Base-by-base conservation (phyloP, 768 basidiomycete species). In the Suillus subalutaceus region DNA sequence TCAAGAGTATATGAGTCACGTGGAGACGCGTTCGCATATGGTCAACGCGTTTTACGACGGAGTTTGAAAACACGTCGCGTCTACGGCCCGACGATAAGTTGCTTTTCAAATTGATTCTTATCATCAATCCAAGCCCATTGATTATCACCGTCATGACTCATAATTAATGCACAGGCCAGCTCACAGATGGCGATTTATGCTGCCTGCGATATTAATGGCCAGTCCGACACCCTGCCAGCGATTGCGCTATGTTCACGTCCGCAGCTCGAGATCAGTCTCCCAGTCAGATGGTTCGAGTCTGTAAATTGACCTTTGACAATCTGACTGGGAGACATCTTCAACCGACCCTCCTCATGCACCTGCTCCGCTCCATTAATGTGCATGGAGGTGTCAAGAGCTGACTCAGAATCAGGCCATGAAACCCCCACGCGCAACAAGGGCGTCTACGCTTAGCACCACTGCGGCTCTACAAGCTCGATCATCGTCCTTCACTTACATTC, bases 11-110 rank as follows among this genome's bases (percentile, higher is more conserved):
- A 77, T 77, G 72, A 66, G 69, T 77, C 76, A 77, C 75, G 76
- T 78, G 77, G 44, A 1, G 30, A 26, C 64, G 30, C 65, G 66
- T 66, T 55, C 26, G 35, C 48, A 60, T 57, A 48, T 15, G 65
- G 69, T 77, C 67, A 77, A 78, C 76, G 77, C 75, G 75, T 73
- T 78, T 77, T 78, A 60, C 65, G 20, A 72, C 75, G 75, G 75
- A 77, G 75, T 73, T 67, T 67, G 15, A 76, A 76, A 18, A 48
- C 43, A 16, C 40, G 43, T 55, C 32, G 30, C 23, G 44, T 53
- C 16, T 30, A 18, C 30, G 30, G 52, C 52, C 52, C 52, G 52
- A 18, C 4, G 16, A 7, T 4, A 18, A 30, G 6, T 37, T 26
- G 48, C n/a, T 48, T 23, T 48, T 13, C 38, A 38, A 38, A 13